Evolutionary conservation across 1,284 basidiomycete species (phyloP), one percentile per base, ranked within the genome.

Genomic region (Neotropicomus parvogracilis): DNA sequence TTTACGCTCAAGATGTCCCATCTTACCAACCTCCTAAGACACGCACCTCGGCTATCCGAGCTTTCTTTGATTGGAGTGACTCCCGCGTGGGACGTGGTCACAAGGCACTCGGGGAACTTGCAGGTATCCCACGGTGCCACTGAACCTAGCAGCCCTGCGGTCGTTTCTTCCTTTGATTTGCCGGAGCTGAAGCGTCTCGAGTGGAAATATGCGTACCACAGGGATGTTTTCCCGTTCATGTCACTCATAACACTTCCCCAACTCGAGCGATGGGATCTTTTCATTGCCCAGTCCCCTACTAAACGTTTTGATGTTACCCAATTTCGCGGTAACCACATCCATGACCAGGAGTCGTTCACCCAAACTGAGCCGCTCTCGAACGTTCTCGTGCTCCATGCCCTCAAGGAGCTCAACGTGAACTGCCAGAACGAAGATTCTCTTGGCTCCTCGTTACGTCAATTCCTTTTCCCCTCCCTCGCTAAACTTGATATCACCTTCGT

Each of bases 321-420:
- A 48, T 54, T 68, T 54, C 65, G 66, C 19, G 64, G 66, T 17
- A 63, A 68, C 31, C 66, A 66, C 44, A 36, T 52, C 29, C 49
- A 62, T 28, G 54, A 66, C 35, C 53, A 58, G 29, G 62, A 64
- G 26, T 57, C 53, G 5, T 59, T 55, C 26, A 47, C 45, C 28
- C 54, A 53, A 38, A 19, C 49, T 11, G 63, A 62, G 34, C 63
- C 64, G n/a, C 58, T 68, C 33, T 58, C 63, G 12, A 59, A 63
- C 36, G 53, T 63, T 24, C 55, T 71, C 31, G 52, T 58, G 9
- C 55, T 73, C 26, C 40, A 50, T 4, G 47, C 58, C 3, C 63
- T 79, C 21, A 70, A 66, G 40, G 71, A 73, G 21, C 63, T 79
- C 7, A 70, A 65, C 37, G 56, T 75, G 26, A 71, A 74, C 54